Conservation (phyloP, 495 filamentous ascomycete genomes). For the Annulohypoxylon maeteangense region DNA sequence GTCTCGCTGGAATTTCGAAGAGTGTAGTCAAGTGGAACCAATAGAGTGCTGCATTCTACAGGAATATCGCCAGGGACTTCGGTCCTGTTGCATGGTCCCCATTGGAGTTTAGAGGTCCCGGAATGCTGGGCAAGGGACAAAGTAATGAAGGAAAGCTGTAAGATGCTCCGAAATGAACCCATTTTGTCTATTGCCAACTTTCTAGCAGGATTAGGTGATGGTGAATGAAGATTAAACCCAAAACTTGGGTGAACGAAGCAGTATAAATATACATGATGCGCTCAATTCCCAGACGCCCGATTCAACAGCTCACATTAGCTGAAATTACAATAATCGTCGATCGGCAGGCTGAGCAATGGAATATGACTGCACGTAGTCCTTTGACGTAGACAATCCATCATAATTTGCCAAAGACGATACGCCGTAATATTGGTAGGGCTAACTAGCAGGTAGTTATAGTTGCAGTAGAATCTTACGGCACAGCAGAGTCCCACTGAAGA, state of each 20-base stretch:
- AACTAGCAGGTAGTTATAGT: too few species aligned
- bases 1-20: constrained; percentile 45
- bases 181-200: neutral
- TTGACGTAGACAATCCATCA: neutral
- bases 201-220: constrained; percentile 2
- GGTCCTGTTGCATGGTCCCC: constrained; percentile 33
- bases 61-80: constrained; percentile 30
- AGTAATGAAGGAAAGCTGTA: constrained; percentile 22
- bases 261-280: constrained; percentile 5
- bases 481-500: neutral
- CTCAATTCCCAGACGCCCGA: too few species aligned
- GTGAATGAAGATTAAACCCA: neutral
- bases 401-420: constrained; percentile 3
- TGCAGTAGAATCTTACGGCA: neutral
- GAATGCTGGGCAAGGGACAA: constrained; percentile 25
- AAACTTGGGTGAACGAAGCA: neutral
- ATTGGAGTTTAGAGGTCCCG: constrained; percentile 27
- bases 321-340: constrained; percentile 12
- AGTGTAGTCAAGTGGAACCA: constrained; percentile 58
- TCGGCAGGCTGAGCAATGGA: constrained; percentile 10
- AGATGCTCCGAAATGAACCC: constrained; percentile 7
- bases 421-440: constrained; percentile 17
- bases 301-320: neutral
- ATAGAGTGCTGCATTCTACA: constrained; percentile 51
- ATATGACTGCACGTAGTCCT: neutral